Conservation (phyloP, 139 green algal species). For the Volvox reticuliferus region DNA sequence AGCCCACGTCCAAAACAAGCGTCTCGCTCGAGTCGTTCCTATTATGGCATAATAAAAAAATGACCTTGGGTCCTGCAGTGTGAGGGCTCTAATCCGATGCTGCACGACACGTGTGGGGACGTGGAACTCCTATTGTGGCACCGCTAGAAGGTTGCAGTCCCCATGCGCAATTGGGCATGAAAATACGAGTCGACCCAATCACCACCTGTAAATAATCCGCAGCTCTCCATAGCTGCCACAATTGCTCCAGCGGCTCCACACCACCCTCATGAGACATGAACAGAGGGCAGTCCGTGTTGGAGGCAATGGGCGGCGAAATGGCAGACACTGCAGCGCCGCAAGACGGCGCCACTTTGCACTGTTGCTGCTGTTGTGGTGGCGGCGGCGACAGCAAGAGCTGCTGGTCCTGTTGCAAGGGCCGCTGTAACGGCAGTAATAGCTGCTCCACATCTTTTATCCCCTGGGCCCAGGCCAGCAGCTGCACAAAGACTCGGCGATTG, state of each 20-base stretch:
- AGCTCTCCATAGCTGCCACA: slow-evolving; percentile 30
- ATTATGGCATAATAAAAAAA: too few species aligned
- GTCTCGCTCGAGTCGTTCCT: too few species aligned
- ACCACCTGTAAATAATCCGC: slow-evolving; percentile 41
- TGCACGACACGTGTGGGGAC: too few species aligned
- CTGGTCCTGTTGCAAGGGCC: not conserved
- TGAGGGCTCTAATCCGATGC: too few species aligned
- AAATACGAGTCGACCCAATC: too few species aligned
- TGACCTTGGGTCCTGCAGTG: too few species aligned
- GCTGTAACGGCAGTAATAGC: not conserved
- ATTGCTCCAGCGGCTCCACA: slow-evolving; percentile 17
- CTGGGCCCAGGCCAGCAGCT: slow-evolving; percentile 33
- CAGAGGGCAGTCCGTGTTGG: too few species aligned
- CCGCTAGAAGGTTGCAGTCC: too few species aligned
- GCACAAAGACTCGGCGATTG: slow-evolving; percentile 23
- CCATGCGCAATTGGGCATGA: too few species aligned
- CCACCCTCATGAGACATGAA: not conserved
- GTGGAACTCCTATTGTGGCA: too few species aligned
- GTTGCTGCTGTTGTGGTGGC: not conserved
- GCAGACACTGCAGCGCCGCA: not conserved
- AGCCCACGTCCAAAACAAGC: too few species aligned
- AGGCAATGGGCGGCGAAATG: not conserved
- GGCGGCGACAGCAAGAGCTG: not conserved
- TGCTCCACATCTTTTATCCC: not conserved
- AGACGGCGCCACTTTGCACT: not conserved